Base-by-base conservation (phyloP, 2,329 filamentous ascomycete genomes). In the Aspergillus melleus region DNA sequence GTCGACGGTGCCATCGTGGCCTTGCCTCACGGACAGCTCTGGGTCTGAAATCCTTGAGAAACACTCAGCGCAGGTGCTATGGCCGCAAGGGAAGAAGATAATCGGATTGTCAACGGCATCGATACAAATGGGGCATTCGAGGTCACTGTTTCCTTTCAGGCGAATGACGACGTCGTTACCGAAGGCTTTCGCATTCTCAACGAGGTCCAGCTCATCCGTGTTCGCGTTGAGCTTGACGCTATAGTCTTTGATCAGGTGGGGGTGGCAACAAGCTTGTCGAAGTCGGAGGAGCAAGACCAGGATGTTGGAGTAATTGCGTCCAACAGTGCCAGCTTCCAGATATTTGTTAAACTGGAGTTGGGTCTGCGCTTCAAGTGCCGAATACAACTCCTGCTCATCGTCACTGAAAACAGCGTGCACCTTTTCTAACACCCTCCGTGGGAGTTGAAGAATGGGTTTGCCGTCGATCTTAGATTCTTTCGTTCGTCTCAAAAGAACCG, bases 91-190 rank as follows among this genome's bases (percentile, higher is more conserved):
- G 54, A 91, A 81, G 73, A 93, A 89, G 63, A 96, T 90, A 3
- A 85, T 85, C 0, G 91, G 90, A 62, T 93, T 92, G 14, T 84
- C 81, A 6, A 89, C 86, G 2, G 82, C 87, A 68, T 96, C 92
- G 60, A 90, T 88, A 72, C 92, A 96, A 20, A 95, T 87, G 0
- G 90, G 90, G 69, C 92, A 96, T 71, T 93, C 89, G 53, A 94
- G 91, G 2, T 81, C 83, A 1, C 86, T 81, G 6, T 79, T 76
- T 12, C 79, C 76, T 63, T 80, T 89, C 70, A 95, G 83, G 6
- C 91, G 86, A n/a, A 79, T 70, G 19, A 96, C 81, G 12, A 91
- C 89, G 2, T 85, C 79, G 0, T 74, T 66, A 6, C 80, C 73
- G 11, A 96, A 79, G 20, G 79, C 72, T 67, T 84, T 84, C 1